Conservation (phyloP, 208 protist genomes). For the Trichomonas vaginalis region DNA sequence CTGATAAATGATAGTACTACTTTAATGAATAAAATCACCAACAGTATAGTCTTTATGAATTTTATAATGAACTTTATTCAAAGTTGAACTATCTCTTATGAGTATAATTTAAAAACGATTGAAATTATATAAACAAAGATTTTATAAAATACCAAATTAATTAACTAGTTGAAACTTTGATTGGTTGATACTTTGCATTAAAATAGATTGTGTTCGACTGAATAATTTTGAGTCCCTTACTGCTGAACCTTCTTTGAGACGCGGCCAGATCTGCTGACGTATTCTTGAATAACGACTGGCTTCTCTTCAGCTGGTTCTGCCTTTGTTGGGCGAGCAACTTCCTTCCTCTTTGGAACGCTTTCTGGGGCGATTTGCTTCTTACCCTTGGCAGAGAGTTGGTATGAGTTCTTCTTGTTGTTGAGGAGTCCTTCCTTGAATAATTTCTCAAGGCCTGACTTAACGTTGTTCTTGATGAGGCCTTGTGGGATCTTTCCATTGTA, state of each 20-base stretch:
- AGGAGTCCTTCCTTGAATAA: not conserved
- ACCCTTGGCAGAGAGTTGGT: not conserved
- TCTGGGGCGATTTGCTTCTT: not conserved
- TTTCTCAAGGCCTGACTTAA: not conserved
- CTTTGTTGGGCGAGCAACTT: not conserved
- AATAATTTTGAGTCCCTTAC: no score
- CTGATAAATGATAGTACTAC: no score
- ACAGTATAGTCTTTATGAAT: no score
- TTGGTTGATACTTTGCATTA: no score
- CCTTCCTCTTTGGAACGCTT: not conserved
- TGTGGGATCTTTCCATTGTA: not conserved
- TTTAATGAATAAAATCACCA: no score
- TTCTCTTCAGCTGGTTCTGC: not conserved
- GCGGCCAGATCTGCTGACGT: not conserved
- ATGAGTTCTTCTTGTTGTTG: not conserved
- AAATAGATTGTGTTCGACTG: no score
- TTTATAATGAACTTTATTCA: no score
- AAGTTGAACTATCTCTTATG: no score
- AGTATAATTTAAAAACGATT: no score
- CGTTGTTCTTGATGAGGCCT: not conserved
- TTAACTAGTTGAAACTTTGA: no score
- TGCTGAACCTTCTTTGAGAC: not conserved
- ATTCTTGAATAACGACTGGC: not conserved
- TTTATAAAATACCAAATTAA: no score
- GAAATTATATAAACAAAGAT: no score